A percentile compares a stretch with the other conserved stretches of the same genome.
These are phyloP conservation scores for Citrus maxima DNA, from an alignment of 345 rosid species.

Conservation along the genomic window DNA sequence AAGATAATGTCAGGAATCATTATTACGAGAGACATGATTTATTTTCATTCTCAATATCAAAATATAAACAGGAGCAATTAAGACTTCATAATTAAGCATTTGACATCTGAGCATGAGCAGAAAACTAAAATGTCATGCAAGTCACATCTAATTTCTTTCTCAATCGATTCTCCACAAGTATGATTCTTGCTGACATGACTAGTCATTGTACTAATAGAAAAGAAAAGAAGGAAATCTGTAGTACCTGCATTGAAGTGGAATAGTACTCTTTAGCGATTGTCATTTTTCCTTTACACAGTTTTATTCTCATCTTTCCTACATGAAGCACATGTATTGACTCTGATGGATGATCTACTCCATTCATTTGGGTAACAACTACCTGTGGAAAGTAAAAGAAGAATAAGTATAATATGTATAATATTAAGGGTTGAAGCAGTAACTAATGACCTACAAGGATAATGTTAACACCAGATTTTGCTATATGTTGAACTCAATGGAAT, in stretches of 20 bases:
- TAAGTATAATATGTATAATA: not conserved
- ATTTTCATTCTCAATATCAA: not conserved
- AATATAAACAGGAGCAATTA: not conserved
- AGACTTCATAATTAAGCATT: not conserved
- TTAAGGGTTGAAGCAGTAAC: not conserved
- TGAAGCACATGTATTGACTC: constrained; percentile 86
- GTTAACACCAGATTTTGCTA: not conserved
- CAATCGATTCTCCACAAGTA: not conserved
- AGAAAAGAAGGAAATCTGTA: not conserved
- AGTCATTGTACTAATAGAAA: not conserved
- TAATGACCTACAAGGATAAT: not conserved
- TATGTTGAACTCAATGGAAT: not conserved
- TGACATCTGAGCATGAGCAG: not conserved
- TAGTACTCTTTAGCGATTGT: constrained; percentile 83
- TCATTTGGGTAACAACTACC: constrained; percentile 84
- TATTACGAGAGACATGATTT: not conserved
- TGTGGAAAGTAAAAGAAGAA: constrained; percentile 15
- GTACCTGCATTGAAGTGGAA: constrained; percentile 88
- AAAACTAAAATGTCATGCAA: not conserved
- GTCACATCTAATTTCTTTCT: not conserved
- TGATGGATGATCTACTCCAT: constrained; percentile 60
- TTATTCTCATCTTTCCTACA: constrained; percentile 96
- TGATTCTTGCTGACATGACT: not conserved
- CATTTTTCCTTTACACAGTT: constrained; percentile 73
- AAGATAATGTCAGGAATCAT: constrained; percentile 12